Percentiles rank a stretch among this genome's conserved stretches.
phyloP scores from a whole-genome alignment of 108 stramenopile species.

The Ochromonas danica region DNA sequence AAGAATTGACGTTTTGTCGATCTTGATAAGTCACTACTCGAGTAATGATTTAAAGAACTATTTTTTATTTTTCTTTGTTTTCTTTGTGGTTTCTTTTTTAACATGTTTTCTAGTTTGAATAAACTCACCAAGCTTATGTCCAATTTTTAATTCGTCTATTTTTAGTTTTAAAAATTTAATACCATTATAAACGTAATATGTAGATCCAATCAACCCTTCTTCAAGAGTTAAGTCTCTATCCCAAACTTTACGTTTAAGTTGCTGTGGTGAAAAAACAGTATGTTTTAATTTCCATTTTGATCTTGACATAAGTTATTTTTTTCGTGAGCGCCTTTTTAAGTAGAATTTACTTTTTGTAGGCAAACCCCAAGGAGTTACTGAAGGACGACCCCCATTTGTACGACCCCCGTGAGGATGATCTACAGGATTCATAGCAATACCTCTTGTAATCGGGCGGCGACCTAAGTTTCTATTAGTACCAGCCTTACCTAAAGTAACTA shows the following conservation, averaged over 20 bases:
- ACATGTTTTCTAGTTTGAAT: constrained; percentile 3
- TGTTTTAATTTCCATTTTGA: constrained; percentile 26
- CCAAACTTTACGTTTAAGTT: constrained; percentile 20
- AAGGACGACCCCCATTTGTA: not conserved
- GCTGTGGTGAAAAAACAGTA: not conserved
- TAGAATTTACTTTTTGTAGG: constrained; percentile 26
- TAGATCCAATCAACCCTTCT: constrained; percentile 18
- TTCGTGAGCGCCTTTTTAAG: constrained; percentile 25
- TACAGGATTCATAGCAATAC: constrained; percentile 35
- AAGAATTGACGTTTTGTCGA: constrained; percentile 16
- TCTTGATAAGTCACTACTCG: constrained; percentile 15
- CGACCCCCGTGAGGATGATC: constrained; percentile 29
- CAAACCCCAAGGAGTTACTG: constrained; percentile 21
- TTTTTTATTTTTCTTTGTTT: constrained; percentile 24
- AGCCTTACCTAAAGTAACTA: constrained; percentile 30
- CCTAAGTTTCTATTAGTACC: constrained; percentile 34
- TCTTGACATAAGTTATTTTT: constrained; percentile 32
- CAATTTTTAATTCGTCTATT: constrained; percentile 12
- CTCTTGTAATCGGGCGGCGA: not conserved
- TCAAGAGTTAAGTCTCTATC: not conserved
- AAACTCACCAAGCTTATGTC: constrained; percentile 23
- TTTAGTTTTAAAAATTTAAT: constrained; percentile 20
- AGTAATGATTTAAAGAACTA: constrained; percentile 10
- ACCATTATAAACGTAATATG: constrained; percentile 18
- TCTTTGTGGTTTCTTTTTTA: constrained; percentile 23